Percentiles rank a stretch among this genome's conserved stretches.
phyloP scores from a whole-genome alignment of 176 grass and related monocot species.

The Ampelocalamus luodianensis region DNA sequence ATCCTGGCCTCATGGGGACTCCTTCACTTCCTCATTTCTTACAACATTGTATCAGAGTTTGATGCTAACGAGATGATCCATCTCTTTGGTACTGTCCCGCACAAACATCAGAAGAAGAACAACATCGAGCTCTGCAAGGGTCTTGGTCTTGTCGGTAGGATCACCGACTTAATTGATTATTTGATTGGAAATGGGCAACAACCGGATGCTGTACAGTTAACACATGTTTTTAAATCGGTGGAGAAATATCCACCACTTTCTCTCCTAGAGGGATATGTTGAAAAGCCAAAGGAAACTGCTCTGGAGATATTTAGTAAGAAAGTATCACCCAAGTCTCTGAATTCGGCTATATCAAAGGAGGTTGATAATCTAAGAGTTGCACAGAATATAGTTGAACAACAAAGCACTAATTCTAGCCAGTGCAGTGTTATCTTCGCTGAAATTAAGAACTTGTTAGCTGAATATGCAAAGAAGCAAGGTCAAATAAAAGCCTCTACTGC shows the following conservation, averaged over 20 bases:
- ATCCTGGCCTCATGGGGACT: conserved; percentile 42
- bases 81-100: conserved; percentile 38
- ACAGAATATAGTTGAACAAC: conserved; percentile 34
- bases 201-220: conserved; percentile 30
- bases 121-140: conserved; percentile 9
- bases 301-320: conserved; percentile 37
- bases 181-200: conserved; percentile 52
- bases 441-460: conserved; percentile 40
- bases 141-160: conserved; percentile 39
- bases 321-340: conserved; percentile 29
- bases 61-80: conserved; percentile 30
- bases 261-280: conserved; percentile 56
- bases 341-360: conserved; percentile 34
- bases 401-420: conserved; percentile 32
- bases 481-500: neutral
- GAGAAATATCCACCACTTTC: conserved; percentile 46
- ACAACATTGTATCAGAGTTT: conserved; percentile 48
- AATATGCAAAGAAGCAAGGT: conserved; percentile 28
- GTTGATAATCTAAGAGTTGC: conserved; percentile 16
- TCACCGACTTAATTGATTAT: conserved; percentile 59
- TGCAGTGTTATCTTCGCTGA: conserved; percentile 31
- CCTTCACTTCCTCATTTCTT: conserved; percentile 54
- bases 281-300: conserved; percentile 46
- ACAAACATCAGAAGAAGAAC: conserved; percentile 23
- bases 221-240: conserved; percentile 40